Conservation (phyloP, 78 protist species). For the Mantamonas sphyraenae region DNA sequence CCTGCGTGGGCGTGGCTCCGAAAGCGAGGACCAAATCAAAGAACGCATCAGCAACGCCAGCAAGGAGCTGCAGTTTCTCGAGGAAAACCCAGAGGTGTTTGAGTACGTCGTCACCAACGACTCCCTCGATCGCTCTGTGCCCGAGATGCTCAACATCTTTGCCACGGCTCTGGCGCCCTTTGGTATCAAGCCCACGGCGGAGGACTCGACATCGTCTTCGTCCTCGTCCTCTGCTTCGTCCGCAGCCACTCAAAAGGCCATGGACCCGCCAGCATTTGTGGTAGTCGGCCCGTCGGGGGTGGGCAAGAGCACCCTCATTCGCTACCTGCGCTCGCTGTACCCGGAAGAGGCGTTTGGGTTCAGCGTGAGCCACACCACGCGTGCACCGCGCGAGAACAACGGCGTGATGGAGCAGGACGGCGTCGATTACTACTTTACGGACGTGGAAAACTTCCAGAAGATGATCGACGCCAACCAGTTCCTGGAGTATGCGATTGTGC, state of each 20-base stretch:
- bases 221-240: too few relatives aligned
- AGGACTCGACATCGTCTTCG: too few relatives aligned
- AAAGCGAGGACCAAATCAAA: neutral
- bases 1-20: constrained; percentile 5
- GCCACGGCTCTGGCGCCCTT: too few relatives aligned
- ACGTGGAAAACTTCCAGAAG: neutral
- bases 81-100: neutral
- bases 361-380: constrained; percentile 18
- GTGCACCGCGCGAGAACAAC: constrained; percentile 11
- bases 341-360: constrained; percentile 20
- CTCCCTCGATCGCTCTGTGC: too few relatives aligned
- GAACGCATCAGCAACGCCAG: neutral
- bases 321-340: neutral
- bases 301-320: constrained; percentile 23
- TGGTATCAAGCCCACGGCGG: too few relatives aligned
- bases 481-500: constrained; percentile 15
- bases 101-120: constrained; percentile 1
- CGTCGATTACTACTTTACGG: constrained; percentile 14
- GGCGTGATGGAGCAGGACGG: constrained; percentile 36
- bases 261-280: too few relatives aligned
- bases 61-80: neutral
- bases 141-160: too few relatives aligned
- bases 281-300: constrained; percentile 19
- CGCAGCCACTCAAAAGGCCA: too few relatives aligned
- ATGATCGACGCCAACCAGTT: neutral